Evolutionary conservation across 2,329 filamentous ascomycete genomes (phyloP), one percentile per base, ranked within the genome.

Genomic region (Lecanicillium sp.): DNA sequence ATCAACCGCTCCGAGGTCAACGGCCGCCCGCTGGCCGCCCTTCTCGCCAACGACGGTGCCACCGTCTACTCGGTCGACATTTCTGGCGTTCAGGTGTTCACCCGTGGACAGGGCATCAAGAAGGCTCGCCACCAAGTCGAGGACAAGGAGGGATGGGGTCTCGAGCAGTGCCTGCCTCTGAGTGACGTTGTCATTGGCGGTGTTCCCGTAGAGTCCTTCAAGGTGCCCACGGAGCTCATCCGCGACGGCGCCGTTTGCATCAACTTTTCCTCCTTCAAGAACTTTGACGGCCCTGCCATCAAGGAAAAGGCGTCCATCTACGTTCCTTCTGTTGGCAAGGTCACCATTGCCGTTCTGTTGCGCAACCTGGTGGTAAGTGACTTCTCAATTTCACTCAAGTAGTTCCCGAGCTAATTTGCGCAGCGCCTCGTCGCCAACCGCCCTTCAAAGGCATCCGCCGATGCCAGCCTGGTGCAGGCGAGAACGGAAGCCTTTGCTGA

Each of bases 301-400:
- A 97, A 95, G 66, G 85, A 96, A 60, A 94, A 89, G 68, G 92
- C 92, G 2, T 88, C 87, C 5, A 94, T 98, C 53, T 98, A 96
- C 53, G 89, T 97, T 14, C 92, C 92, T 2, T 92, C 90, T 0
- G 94, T 96, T 49, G 92, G 92, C 51, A 98, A 97, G 69, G 90
- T 97, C 34, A 98, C 92, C 0, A 97, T 97, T 58, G 86, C 90
- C 13, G 81, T 96, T 25, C 66, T 98, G 42, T 68, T 97, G 54
- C 74, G 92, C 41, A 98, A 98, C 57, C 65, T 97, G 27, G 72
- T 97, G 56, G 86, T 92, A 66, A 65, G 82, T 74, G 28, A 37
- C 13, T 3, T 34, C 3, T n/a, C 17, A n/a, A 14, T 17, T 27
- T 17, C 4, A 17, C 25, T 27, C 25, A 27, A 35, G 17, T 33